These are phyloP conservation scores for Elymus sibiricus DNA, from an alignment of 176 grass and related monocot species.

Conservation along the genomic window DNA sequence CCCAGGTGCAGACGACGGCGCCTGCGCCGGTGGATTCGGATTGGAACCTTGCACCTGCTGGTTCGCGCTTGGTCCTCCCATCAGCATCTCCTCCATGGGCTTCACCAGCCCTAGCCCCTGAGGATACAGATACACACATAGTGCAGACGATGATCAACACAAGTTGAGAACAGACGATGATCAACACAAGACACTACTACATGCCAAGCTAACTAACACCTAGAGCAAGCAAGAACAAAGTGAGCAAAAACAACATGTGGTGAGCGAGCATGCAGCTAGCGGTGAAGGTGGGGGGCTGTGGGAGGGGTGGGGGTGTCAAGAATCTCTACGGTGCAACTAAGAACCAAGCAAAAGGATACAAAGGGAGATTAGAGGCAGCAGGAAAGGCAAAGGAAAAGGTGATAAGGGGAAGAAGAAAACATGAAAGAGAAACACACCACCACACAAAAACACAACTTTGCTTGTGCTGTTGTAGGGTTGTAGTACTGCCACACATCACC, in stretches of 20 bases:
- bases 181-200: neutral
- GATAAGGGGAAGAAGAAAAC: constrained; percentile 41
- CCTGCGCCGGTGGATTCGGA: constrained; percentile 10
- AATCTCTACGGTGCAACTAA: constrained; percentile 54
- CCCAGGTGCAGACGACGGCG: neutral
- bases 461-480: constrained; percentile 74
- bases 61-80: constrained; percentile 27
- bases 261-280: constrained; percentile 25
- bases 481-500: constrained; percentile 49
- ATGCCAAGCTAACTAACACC: constrained; percentile 17
- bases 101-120: constrained; percentile 72
- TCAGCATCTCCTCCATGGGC: constrained; percentile 83
- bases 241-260: constrained; percentile 28
- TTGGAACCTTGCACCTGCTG: constrained; percentile 25
- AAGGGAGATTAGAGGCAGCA: constrained; percentile 50
- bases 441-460: constrained; percentile 61
- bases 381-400: constrained; percentile 48
- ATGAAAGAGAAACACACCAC: constrained; percentile 68
- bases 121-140: constrained; percentile 30
- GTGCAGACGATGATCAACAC: constrained; percentile 24
- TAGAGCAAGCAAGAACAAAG: constrained; percentile 45
- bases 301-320: constrained; percentile 15
- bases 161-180: constrained; percentile 10
- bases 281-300: neutral
- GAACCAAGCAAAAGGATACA: constrained; percentile 76